These are phyloP conservation scores for Hibiscus mutabilis DNA, from an alignment of 345 rosid genomes.

Conservation along the genomic window DNA sequence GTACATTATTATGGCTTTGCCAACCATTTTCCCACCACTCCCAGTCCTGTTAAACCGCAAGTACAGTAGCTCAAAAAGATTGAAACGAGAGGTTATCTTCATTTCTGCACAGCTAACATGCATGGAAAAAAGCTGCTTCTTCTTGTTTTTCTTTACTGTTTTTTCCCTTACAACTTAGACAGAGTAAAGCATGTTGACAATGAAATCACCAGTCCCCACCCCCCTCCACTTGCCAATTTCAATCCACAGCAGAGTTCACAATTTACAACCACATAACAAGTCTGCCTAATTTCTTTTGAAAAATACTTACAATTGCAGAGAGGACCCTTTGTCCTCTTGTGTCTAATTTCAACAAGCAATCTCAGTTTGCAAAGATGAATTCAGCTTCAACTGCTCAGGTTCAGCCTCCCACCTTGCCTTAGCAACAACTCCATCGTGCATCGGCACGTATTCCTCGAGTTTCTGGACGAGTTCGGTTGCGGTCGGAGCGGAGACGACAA, in stretches of 20 bases:
- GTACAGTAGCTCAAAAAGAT: background rate
- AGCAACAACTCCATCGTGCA: constrained; percentile 40
- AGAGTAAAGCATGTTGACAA: background rate
- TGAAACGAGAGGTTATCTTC: background rate
- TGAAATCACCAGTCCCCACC: background rate
- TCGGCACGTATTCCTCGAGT: constrained; percentile 63
- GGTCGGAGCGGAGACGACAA: constrained; percentile 51
- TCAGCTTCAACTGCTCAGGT: constrained; percentile 42
- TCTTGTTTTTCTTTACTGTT: constrained; percentile 13
- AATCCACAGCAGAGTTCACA: background rate
- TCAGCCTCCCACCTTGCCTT: constrained; percentile 46
- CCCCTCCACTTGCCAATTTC: background rate
- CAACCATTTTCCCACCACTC: background rate
- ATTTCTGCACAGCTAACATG: background rate
- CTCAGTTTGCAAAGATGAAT: constrained; percentile 43
- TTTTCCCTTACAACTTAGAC: constrained; percentile 2
- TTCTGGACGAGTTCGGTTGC: constrained; percentile 45
- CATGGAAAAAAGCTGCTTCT: background rate
- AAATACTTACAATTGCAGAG: background rate
- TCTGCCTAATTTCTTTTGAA: too few species aligned
- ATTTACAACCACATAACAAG: too few species aligned
- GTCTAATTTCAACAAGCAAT: constrained; percentile 34
- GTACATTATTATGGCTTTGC: background rate
- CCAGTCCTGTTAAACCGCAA: background rate
- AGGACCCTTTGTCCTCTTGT: background rate